phyloP scores from a whole-genome alignment of 768 basidiomycete genomes.

The Mycena capillaripes region DNA sequence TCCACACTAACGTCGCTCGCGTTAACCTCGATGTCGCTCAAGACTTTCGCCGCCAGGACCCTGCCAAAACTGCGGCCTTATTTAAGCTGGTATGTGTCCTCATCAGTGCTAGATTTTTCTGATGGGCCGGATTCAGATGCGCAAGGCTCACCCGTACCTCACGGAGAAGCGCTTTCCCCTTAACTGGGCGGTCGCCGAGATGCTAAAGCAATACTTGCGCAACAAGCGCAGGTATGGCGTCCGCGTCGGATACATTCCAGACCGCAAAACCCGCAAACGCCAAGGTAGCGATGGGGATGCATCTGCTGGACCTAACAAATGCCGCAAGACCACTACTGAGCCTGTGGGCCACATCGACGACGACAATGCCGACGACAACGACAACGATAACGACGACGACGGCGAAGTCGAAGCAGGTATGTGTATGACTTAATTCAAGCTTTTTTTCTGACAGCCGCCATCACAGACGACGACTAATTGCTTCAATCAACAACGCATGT shows the following conservation, averaged over 20 bases:
- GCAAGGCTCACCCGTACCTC: slow-evolving; percentile 7
- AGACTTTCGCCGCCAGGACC: slow-evolving; percentile 10
- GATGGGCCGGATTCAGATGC: not conserved
- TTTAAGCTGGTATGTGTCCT: slow-evolving; percentile 19
- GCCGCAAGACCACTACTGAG: not conserved
- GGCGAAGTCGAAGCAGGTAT: too few species aligned
- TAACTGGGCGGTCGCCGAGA: slow-evolving; percentile 21
- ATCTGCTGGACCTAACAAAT: not conserved
- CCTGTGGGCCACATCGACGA: not conserved
- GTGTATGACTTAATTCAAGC: too few species aligned
- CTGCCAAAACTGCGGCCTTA: not conserved
- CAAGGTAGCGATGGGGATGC: not conserved
- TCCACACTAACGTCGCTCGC: slow-evolving; percentile 12
- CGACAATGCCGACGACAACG: not conserved
- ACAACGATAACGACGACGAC: not conserved
- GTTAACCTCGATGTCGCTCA: not conserved
- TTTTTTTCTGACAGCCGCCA: too few species aligned
- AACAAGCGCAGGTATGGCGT: slow-evolving; percentile 16
- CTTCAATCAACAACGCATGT: too few species aligned
- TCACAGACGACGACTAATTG: too few species aligned
- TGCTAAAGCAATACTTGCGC: slow-evolving; percentile 13
- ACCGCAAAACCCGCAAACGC: not conserved
- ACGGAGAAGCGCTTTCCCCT: slow-evolving; percentile 21
- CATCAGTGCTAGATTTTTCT: not conserved
- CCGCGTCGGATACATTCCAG: not conserved